Evolutionary conservation across 139 green algal genomes (phyloP), one percentile per base, ranked within the genome.

Genomic region (Coelastrella sp.): DNA sequence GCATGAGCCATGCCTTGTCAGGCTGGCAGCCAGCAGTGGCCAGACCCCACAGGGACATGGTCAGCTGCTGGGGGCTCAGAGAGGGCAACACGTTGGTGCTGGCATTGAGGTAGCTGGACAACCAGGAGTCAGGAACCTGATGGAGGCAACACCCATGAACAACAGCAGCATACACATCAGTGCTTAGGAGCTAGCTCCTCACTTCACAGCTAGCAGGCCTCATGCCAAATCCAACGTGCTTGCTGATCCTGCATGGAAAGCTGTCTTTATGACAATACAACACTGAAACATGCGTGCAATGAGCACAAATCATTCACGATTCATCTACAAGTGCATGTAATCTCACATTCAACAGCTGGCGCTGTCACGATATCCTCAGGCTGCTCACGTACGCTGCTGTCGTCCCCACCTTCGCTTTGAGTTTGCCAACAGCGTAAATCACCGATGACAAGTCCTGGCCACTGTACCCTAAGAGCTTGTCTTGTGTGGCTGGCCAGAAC

Each of bases 1-100:
- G 19, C 88, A 91, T 89, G 59, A 91, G 73, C 80, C 80, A 91
- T 22, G 88, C 88, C 80, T 88, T 88, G 88, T 91, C 80, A 22
- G 88, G 88, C 13, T 20, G 5, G 3, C 7, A 32, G 7, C 68
- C 80, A 22, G 61, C 58, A 6, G 54, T 22, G 5, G 71, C 88
- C 58, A 91, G 71, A 10, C 68, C 88, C 88, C 88, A 91, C 57
- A 91, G 19, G 57, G 16, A 68, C 80, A 88, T 88, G 4, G 80
- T 83, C 58, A 91, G 80, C 68, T 91, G 80, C 88, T 88, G 71
- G n/a, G 23, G 19, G 66, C 68, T 68, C n/a, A 78, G n/a, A 11
- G n/a, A 5, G 6, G 57, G 60, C 59, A 91, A 7, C 14, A 20
- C 22, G 32, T 75, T 80, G 79, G 61, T 83, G 59, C 47, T 64